phyloP scores from a whole-genome alignment of 2,329 filamentous ascomycete genomes.

The Arthroderma sp. region DNA sequence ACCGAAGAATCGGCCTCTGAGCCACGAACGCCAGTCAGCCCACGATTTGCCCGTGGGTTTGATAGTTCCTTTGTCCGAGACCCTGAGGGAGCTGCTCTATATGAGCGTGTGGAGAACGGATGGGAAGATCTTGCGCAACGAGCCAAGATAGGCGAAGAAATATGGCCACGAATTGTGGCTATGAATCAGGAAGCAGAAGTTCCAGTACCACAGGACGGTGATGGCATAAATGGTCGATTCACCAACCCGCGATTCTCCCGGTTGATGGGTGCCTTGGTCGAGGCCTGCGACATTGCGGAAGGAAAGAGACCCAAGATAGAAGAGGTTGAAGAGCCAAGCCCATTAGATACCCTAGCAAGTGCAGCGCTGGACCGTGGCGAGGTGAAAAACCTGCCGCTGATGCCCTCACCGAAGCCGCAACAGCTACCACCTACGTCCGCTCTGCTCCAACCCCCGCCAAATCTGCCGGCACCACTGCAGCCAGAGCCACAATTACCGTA shows the following conservation, averaged over 20 bases:
- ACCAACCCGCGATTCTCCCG: slow-evolving; percentile 10
- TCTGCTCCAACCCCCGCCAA: background rate
- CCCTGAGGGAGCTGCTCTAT: slow-evolving; percentile 25
- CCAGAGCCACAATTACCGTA: slow-evolving; percentile 29
- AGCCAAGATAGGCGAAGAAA: slow-evolving; percentile 27
- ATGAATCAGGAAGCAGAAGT: slow-evolving; percentile 21
- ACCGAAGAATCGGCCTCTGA: slow-evolving; percentile 14
- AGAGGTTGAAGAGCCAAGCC: slow-evolving; percentile 19
- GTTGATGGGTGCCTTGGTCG: slow-evolving; percentile 16
- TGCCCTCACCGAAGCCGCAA: slow-evolving; percentile 10
- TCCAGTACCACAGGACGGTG: slow-evolving; percentile 8
- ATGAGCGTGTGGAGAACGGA: slow-evolving; percentile 25
- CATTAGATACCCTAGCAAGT: slow-evolving; percentile 28
- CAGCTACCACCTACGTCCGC: slow-evolving; percentile 16
- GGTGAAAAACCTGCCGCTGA: slow-evolving; percentile 11
- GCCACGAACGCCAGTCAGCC: slow-evolving; percentile 2
- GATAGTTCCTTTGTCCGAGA: slow-evolving; percentile 26
- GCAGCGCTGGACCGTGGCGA: slow-evolving; percentile 10
- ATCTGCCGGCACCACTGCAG: background rate
- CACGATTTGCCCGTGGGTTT: slow-evolving; percentile 19
- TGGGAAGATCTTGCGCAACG: slow-evolving; percentile 34
- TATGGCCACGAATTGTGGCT: slow-evolving; percentile 30
- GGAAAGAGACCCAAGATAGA: slow-evolving; percentile 20
- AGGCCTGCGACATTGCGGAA: slow-evolving; percentile 19
- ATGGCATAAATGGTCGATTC: slow-evolving; percentile 9